These are phyloP conservation scores for Camellia granthamiana DNA, from an alignment of 148 eudicot genomes.

Conservation along the genomic window DNA sequence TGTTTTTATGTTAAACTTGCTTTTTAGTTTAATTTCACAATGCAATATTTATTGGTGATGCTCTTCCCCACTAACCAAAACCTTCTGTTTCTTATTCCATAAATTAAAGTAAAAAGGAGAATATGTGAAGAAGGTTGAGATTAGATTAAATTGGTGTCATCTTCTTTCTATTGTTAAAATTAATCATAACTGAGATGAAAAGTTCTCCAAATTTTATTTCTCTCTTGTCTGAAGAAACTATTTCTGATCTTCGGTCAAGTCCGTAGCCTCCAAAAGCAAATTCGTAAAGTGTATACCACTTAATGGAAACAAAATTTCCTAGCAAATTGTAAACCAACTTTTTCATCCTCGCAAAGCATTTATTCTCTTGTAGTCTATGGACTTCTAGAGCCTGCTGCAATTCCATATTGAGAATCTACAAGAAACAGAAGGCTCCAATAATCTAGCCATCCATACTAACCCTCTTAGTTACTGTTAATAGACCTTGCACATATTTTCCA, in stretches of 20 bases:
- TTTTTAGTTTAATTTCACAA: no score
- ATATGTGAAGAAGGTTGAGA: no score
- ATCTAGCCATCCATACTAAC: constrained; percentile 36
- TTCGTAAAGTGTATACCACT: constrained; percentile 55
- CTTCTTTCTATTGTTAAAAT: no score
- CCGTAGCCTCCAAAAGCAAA: background rate
- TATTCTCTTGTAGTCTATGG: constrained; percentile 68
- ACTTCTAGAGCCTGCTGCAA: constrained; percentile 65
- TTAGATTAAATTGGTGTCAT: no score
- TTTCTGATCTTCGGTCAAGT: no score
- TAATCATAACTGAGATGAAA: no score
- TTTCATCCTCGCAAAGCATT: constrained; percentile 59
- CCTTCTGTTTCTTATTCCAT: no score
- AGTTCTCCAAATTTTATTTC: constrained; percentile 24
- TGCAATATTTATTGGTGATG: no score
- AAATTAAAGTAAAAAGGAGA: no score
- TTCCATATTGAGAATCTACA: constrained; percentile 83
- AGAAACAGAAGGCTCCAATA: constrained; percentile 58
- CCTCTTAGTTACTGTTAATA: constrained; percentile 84
- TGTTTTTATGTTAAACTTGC: no score
- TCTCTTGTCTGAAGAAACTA: no score
- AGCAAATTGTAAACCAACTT: constrained; percentile 79
- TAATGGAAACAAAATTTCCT: constrained; percentile 74
- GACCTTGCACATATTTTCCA: constrained; percentile 73
- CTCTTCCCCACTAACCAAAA: no score